phyloP scores from a whole-genome alignment of 495 filamentous ascomycete species.

The Darksidea phi region DNA sequence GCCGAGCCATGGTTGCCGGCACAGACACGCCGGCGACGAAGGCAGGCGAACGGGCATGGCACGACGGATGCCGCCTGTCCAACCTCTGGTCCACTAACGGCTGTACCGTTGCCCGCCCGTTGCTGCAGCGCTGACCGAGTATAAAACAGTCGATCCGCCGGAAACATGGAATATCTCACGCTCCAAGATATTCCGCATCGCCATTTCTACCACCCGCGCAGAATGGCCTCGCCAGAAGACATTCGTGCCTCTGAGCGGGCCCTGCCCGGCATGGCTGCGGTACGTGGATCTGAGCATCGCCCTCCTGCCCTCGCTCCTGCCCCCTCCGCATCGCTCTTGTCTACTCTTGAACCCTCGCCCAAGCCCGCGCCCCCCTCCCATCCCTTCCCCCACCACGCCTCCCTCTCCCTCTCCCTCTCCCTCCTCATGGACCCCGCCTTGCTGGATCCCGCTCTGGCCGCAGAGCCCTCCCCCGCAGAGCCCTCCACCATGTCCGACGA shows the following conservation, averaged over 20 bases:
- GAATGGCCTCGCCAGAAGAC: constrained; percentile 14
- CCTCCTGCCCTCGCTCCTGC: background rate
- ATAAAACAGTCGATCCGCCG: background rate
- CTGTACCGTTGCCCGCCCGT: too few relatives aligned
- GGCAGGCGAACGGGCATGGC: background rate
- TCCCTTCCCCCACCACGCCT: too few relatives aligned
- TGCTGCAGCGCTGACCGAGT: background rate
- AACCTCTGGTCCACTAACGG: too few relatives aligned
- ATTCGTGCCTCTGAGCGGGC: background rate
- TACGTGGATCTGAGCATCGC: constrained; percentile 15
- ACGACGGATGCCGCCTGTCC: too few relatives aligned
- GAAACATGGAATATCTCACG: constrained; percentile 22
- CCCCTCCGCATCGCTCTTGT: background rate
- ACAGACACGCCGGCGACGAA: background rate
- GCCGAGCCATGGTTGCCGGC: background rate
- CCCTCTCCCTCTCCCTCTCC: too few relatives aligned
- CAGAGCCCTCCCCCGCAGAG: too few relatives aligned
- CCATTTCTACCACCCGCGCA: background rate
- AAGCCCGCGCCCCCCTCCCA: too few relatives aligned
- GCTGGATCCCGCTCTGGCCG: too few relatives aligned
- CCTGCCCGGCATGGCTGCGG: constrained; percentile 14
- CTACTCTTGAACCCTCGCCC: background rate
- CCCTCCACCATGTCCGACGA: too few relatives aligned
- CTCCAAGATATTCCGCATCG: constrained; percentile 23
- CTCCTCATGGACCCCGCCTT: too few relatives aligned